Conservation (phyloP, 371 early-diverging fungal species). For the Capillidium rhysosporum region DNA sequence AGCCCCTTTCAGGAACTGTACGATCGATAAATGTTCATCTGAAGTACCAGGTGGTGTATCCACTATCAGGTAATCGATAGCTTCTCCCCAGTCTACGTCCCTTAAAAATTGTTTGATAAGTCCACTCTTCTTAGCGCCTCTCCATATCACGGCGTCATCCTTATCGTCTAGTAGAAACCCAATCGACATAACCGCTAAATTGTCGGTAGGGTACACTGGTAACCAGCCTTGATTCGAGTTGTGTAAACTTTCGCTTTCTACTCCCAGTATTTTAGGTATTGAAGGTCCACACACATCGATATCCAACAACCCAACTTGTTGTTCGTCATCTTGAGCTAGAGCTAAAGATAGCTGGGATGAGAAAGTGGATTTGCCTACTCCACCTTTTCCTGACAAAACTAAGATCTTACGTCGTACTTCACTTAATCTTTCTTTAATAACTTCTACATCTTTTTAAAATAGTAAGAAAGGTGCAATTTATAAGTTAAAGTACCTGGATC, state of each 20-base stretch:
- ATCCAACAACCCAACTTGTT: slow-evolving; percentile 83
- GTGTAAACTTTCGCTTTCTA: slow-evolving; percentile 74
- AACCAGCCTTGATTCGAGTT: slow-evolving; percentile 66
- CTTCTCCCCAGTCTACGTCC: slow-evolving; percentile 84
- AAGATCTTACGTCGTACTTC: slow-evolving; percentile 62
- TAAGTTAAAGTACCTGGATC: slow-evolving; percentile 50
- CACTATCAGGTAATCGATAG: slow-evolving; percentile 79
- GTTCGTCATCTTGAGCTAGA: slow-evolving; percentile 35
- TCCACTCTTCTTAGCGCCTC: slow-evolving; percentile 92
- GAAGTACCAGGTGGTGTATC: slow-evolving; percentile 99
- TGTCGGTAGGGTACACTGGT: slow-evolving; percentile 81
- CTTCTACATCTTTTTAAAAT: slow-evolving; percentile 29
- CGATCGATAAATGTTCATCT: slow-evolving; percentile 90
- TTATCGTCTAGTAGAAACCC: slow-evolving; percentile 81
- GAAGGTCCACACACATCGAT: slow-evolving; percentile 98
- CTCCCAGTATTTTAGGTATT: slow-evolving; percentile 79
- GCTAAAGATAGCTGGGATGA: slow-evolving; percentile 64
- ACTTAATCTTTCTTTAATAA: slow-evolving; percentile 44
- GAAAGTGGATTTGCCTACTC: slow-evolving; percentile 92
- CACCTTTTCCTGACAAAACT: slow-evolving; percentile 97
- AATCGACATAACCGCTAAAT: slow-evolving; percentile 84
- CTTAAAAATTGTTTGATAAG: slow-evolving; percentile 92
- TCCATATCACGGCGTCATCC: slow-evolving; percentile 96
- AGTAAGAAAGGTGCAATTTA: background rate
- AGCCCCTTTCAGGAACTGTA: slow-evolving; percentile 42